Evolutionary conservation across 768 basidiomycete species (phyloP), one percentile per base, ranked within the genome.

Genomic region (Clitopilus passeckerianus): DNA sequence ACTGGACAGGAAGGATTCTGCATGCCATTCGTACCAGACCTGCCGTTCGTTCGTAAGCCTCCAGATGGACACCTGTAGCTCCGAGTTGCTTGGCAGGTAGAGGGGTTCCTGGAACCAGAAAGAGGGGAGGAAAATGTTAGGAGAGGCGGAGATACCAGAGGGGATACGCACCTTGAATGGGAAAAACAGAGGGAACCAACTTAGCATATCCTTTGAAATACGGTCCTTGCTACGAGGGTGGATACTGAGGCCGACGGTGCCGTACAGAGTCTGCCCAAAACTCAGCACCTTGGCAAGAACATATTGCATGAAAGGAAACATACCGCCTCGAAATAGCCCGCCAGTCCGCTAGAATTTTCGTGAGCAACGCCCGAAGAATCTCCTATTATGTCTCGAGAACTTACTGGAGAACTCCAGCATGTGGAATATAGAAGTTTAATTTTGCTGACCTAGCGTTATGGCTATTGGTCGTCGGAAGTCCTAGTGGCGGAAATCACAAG

Each of bases 11-110:
- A 92, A 98, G 16, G 93, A 88, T 67, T 98, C 95, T 0, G 94
- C 95, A 68, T 90, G 88, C 97, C 97, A 99, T 73, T 98, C 97
- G 73, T 98, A 98, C 97, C 97, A 99, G 14, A 99, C 91, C 65
- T 90, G 89, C 16, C 86, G 85, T 58, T 88, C 83, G 71, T 91
- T 91, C 1, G 94, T 96, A 62, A 97, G 74, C 23, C 97, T 87
- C 95, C 97, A 99, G 24, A 99, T 84, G 22, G 90, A 90, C 4
- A 98, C 92, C 60, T 93, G 90, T 12, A 99, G 77, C 68, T 99
- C 97, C 16, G 92, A 90, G 67, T 93, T 89, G 65, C 88, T 87
- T 14, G 97, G 97, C 0, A 98, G 81, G 69, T 97, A 98, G 4
- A 99, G 73, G 0, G 97, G 93, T 65, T 97, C 93, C 93, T 97